These are phyloP conservation scores for Neobulgaria alba DNA, from an alignment of 2,329 filamentous ascomycete species.

Conservation along the genomic window DNA sequence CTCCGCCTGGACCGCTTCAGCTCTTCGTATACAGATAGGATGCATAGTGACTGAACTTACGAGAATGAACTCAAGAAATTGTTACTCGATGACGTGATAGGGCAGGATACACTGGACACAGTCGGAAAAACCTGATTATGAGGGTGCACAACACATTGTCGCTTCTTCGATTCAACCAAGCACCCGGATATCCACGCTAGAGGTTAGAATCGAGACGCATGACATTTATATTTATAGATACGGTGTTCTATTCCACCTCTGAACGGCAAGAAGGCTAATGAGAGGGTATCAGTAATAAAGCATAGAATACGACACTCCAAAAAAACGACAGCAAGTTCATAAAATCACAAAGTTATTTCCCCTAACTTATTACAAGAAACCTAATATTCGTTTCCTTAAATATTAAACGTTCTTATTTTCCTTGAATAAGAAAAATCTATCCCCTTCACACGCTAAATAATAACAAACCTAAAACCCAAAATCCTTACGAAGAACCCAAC, in stretches of 20 bases:
- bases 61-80: slow-evolving; percentile 13
- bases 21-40: slow-evolving; percentile 16
- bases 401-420: no score
- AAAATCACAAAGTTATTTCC: slow-evolving; percentile 7
- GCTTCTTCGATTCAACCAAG: slow-evolving; percentile 11
- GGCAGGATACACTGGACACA: slow-evolving; percentile 7
- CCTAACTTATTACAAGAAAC: slow-evolving; percentile 7
- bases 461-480: no score
- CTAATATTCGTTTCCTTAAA: slow-evolving; percentile 1
- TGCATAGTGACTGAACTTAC: slow-evolving; percentile 14
- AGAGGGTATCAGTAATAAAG: slow-evolving; percentile 9
- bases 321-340: slow-evolving; percentile 5
- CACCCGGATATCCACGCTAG: slow-evolving; percentile 9
- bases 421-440: no score
- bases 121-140: slow-evolving; percentile 10
- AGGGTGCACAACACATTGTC: slow-evolving; percentile 14
- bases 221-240: slow-evolving; percentile 9
- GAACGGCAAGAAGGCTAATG: slow-evolving; percentile 5
- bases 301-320: slow-evolving; percentile 7
- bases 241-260: slow-evolving; percentile 7
- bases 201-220: slow-evolving; percentile 11
- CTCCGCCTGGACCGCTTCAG: slow-evolving; percentile 13
- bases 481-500: no score
- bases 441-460: no score
- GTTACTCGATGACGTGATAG: slow-evolving; percentile 7